Conservation (phyloP, 1,139 yeast genomes). For the Pichia sp. region DNA sequence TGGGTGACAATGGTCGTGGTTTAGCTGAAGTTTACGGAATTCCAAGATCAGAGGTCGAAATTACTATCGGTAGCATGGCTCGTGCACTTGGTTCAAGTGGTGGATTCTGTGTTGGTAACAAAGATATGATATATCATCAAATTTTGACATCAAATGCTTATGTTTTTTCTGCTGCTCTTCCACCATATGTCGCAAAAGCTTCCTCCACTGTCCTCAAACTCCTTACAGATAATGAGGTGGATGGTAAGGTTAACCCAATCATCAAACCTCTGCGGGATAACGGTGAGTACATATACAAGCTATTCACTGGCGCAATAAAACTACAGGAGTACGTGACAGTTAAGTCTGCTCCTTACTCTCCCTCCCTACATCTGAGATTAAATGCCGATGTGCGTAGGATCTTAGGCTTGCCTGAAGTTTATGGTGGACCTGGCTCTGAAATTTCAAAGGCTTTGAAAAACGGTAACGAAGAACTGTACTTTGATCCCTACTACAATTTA, state of each 20-base stretch:
- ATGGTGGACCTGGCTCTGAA: conserved; percentile 35
- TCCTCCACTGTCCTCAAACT: conserved; percentile 52
- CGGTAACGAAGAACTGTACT: conserved; percentile 26
- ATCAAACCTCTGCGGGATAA: conserved; percentile 27
- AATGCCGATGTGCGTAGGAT: conserved; percentile 35
- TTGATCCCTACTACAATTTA: conserved; percentile 40
- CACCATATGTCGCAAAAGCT: conserved; percentile 83
- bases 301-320: conserved; percentile 29
- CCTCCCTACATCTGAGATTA: conserved; percentile 59
- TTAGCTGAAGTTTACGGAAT: conserved; percentile 62
- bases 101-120: conserved; percentile 87
- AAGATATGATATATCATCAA: conserved; percentile 86
- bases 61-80: conserved; percentile 85
- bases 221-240: conserved; percentile 28
- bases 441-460: conserved; percentile 22
- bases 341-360: conserved; percentile 54
- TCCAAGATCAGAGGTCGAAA: conserved; percentile 65
- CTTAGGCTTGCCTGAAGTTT: conserved; percentile 40
- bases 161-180: conserved; percentile 91
- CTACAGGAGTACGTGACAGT: conserved; percentile 38
- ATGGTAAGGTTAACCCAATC: conserved; percentile 18
- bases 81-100: conserved; percentile 84
- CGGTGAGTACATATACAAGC: conserved; percentile 29
- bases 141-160: conserved; percentile 84
- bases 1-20: conserved; percentile 86